A percentile compares a stretch with the other conserved stretches of the same genome.
phyloP scores from a whole-genome alignment of 2,329 filamentous ascomycete species.

The Mariannaea elegans region DNA sequence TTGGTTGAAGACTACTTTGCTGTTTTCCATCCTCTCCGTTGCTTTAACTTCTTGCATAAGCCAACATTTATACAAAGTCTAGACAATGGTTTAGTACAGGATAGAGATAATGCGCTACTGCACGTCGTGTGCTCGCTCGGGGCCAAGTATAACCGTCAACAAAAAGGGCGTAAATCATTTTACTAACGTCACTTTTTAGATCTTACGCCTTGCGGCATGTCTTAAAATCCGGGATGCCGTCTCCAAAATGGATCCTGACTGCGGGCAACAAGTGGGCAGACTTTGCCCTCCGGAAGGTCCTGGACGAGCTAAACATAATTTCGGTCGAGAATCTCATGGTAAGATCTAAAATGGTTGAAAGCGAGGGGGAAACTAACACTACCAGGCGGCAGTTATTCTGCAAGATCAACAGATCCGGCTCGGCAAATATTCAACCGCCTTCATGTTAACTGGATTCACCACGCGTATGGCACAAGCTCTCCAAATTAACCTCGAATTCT shows the following conservation, averaged over 20 bases:
- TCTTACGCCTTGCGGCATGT: slow-evolving; percentile 21
- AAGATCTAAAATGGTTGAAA: too few species aligned
- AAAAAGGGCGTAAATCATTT: not conserved
- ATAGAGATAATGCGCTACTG: slow-evolving; percentile 30
- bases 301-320: too few species aligned
- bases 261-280: too few species aligned
- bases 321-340: too few species aligned
- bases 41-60: slow-evolving; percentile 38
- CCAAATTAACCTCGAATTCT: slow-evolving; percentile 31
- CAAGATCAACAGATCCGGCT: slow-evolving; percentile 31
- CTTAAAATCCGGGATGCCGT: too few species aligned
- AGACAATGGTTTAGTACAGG: slow-evolving; percentile 23
- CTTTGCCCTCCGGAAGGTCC: too few species aligned
- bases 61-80: slow-evolving; percentile 34
- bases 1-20: slow-evolving; percentile 34
- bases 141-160: slow-evolving; percentile 24
- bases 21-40: slow-evolving; percentile 39
- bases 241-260: too few species aligned
- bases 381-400: slow-evolving; percentile 18
- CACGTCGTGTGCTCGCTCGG: slow-evolving; percentile 35
- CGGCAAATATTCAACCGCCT: slow-evolving; percentile 31
- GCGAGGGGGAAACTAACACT: slow-evolving; percentile 12
- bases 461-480: slow-evolving; percentile 30
- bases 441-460: slow-evolving; percentile 28
- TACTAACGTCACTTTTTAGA: not conserved